Conservation (phyloP, 257 asterid species). For the Vinca minor region DNA sequence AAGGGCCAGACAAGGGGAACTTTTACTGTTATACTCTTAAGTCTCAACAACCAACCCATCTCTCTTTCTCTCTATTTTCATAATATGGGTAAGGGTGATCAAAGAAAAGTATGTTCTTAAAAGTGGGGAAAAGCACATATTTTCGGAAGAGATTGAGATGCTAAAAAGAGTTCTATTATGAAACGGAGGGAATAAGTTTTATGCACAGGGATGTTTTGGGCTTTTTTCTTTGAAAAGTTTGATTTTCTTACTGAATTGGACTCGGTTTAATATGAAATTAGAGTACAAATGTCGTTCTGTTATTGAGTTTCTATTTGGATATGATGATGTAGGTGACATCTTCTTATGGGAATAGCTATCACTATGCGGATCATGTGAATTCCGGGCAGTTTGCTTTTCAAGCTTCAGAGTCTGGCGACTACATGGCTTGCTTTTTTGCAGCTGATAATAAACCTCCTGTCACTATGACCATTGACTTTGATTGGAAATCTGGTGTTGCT, state of each 20-base stretch:
- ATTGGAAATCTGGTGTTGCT: conserved; percentile 92
- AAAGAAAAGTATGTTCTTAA: too few species aligned
- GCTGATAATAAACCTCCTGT: conserved; percentile 59
- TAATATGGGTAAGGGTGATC: too few species aligned
- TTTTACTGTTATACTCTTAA: too few species aligned
- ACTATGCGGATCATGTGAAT: conserved; percentile 62
- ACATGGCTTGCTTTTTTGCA: conserved; percentile 82
- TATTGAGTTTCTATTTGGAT: background rate
- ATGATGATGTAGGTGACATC: conserved; percentile 62
- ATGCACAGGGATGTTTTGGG: too few species aligned
- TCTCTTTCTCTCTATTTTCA: too few species aligned
- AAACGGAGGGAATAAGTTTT: too few species aligned
- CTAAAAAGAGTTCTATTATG: too few species aligned
- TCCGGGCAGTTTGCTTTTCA: conserved; percentile 84
- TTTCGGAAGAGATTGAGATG: too few species aligned
- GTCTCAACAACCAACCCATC: too few species aligned
- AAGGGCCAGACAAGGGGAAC: too few species aligned
- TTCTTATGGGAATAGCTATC: conserved; percentile 69
- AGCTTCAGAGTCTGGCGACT: conserved; percentile 73
- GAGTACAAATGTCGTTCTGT: background rate
- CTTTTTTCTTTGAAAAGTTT: too few species aligned
- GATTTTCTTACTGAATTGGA: background rate
- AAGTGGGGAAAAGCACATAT: too few species aligned
- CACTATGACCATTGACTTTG: conserved; percentile 64
- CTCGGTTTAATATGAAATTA: background rate